Evolutionary conservation across 2,329 filamentous ascomycete genomes (phyloP), one percentile per base, ranked within the genome.

Genomic region (Neocucurbitaria cava): DNA sequence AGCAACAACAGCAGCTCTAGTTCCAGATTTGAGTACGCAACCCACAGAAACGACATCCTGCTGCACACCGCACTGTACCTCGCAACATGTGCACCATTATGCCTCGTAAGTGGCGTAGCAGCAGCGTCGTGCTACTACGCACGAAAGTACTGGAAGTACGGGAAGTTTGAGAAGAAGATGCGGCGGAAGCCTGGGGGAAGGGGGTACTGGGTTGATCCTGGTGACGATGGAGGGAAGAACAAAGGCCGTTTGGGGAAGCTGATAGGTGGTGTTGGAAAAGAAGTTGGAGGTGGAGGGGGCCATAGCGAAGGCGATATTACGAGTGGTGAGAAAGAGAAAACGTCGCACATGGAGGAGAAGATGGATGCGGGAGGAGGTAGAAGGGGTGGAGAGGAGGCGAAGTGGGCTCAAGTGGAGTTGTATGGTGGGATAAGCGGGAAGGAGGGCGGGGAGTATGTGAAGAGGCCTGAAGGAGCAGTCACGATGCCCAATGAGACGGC

Each of bases 101-200:
- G n/a, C n/a, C n/a, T 20, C 45, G 20, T 23, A 35, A 1, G 13
- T 43, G 58, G 58, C 13, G 23, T 52, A 0, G 47, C 28, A 7
- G 28, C 30, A 1, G 51, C 43, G 0, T n/a, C 46, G 4, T 11
- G 51, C 38, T 59, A 56, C 15, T 62, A 59, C 15, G 26, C 17
- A 21, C 2, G 51, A 1, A 57, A 57, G 41, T 28, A 46, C 5
- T 42, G 21, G 30, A 47, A 44, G 26, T 53, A 55, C 41, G 55
- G 53, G 1, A 33, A 26, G n/a, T 56, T 51, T 31, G 35, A 43
- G 15, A 45, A 26, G 38, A 46, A 23, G 3, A 45, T 53, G 41
- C 24, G 26, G 10, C 36, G 40, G 13, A 33, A 38, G 30, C 30
- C 36, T 6, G 55, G 46, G 2, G 38, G 52, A 2, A 54, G 46